These are phyloP conservation scores for Viola pubescens DNA, from an alignment of 441 rosid species.

Conservation along the genomic window DNA sequence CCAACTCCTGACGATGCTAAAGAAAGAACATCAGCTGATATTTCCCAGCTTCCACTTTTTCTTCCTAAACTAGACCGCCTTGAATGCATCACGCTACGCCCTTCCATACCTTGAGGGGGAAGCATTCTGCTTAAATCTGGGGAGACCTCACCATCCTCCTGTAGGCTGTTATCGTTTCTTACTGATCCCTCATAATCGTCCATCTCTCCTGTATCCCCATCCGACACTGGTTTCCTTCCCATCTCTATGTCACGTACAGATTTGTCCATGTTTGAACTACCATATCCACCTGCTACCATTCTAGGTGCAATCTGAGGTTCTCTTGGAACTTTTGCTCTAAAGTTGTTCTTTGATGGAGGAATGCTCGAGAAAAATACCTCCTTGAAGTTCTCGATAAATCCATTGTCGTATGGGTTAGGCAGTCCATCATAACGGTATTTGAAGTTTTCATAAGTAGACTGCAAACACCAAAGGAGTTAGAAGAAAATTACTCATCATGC, in stretches of 20 bases:
- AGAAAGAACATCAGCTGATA: constrained; percentile 47
- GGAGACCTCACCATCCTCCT: constrained; percentile 36
- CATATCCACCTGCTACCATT: constrained; percentile 28
- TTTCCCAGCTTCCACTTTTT: constrained; percentile 78
- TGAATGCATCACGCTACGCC: constrained; percentile 47
- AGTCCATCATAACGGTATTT: constrained; percentile 71
- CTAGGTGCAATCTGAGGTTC: constrained; percentile 54
- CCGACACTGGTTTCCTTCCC: constrained; percentile 83
- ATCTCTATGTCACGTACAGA: constrained; percentile 58
- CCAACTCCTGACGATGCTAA: constrained; percentile 39
- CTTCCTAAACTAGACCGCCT: constrained; percentile 80
- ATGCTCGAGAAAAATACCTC: constrained; percentile 59
- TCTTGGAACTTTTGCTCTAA: constrained; percentile 54
- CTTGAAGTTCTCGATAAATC: constrained; percentile 55
- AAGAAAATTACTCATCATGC: not conserved
- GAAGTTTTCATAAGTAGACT: constrained; percentile 93
- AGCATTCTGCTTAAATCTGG: constrained; percentile 62
- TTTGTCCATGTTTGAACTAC: constrained; percentile 53
- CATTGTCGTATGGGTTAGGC: constrained; percentile 76
- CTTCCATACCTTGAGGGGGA: constrained; percentile 59
- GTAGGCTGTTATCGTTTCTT: constrained; percentile 33
- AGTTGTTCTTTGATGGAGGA: constrained; percentile 59
- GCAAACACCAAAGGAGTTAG: constrained; percentile 21
- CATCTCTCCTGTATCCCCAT: constrained; percentile 30
- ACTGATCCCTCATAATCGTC: constrained; percentile 38